Conservation (phyloP, 192 early-diverging fungal genomes). For the Coemansia sp. region DNA sequence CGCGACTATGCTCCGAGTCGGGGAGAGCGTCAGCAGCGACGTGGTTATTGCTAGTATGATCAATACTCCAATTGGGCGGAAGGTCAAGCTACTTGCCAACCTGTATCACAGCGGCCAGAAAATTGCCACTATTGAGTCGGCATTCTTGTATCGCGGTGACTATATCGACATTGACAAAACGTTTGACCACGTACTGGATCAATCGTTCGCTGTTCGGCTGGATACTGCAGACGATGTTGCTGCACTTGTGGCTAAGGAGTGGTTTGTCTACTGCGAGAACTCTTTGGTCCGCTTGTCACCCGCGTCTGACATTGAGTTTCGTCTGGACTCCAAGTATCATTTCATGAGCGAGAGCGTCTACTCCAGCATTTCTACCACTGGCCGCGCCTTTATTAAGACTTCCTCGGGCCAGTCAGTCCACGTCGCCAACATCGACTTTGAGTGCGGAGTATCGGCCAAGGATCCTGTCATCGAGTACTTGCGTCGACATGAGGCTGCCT, state of each 20-base stretch:
- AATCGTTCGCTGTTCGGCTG: conserved; percentile 65
- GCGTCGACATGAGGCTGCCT: conserved; percentile 65
- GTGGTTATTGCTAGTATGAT: conserved; percentile 71
- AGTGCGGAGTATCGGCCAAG: conserved; percentile 62
- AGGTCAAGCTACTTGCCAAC: conserved; percentile 70
- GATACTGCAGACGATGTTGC: conserved; percentile 71
- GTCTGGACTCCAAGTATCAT: conserved; percentile 67
- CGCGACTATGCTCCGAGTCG: conserved; percentile 60
- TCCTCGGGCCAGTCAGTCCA: conserved; percentile 61
- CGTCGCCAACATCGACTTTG: conserved; percentile 75
- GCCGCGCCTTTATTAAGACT: conserved; percentile 57
- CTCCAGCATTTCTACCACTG: conserved; percentile 70
- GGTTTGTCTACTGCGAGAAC: conserved; percentile 58
- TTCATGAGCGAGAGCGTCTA: conserved; percentile 61
- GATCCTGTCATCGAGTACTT: conserved; percentile 88
- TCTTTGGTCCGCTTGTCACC: conserved; percentile 43
- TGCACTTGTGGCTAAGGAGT: conserved; percentile 80
- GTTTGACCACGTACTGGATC: conserved; percentile 71
- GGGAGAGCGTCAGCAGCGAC: conserved; percentile 72
- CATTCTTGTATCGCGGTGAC: conserved; percentile 79
- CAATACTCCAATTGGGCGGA: conserved; percentile 81
- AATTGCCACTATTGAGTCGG: conserved; percentile 70
- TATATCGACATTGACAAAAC: conserved; percentile 72
- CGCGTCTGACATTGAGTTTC: conserved; percentile 68
- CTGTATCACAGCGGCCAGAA: conserved; percentile 59